phyloP scores from a whole-genome alignment of 1,139 yeast genomes.

The Blastobotrys aristatus region DNA sequence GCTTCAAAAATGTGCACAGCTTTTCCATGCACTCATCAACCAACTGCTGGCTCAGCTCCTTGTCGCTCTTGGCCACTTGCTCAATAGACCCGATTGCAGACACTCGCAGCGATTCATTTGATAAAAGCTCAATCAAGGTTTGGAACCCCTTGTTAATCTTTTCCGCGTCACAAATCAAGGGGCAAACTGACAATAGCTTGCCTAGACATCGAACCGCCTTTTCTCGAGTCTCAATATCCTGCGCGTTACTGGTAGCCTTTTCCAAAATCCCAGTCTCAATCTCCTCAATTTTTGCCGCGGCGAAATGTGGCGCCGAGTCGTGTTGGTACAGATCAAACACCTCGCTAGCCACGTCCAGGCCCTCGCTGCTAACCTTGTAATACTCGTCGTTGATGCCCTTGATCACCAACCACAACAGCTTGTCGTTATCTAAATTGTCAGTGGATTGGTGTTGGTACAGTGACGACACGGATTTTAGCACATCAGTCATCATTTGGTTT shows the following conservation, averaged over 20 bases:
- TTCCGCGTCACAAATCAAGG: constrained; percentile 7
- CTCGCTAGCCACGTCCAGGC: constrained; percentile 41
- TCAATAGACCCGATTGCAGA: constrained; percentile 28
- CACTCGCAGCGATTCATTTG: constrained; percentile 32
- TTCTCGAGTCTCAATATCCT: constrained; percentile 50
- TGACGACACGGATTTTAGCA: constrained; percentile 22
- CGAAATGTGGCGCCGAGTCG: neutral
- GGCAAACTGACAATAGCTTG: constrained; percentile 13
- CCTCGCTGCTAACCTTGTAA: constrained; percentile 50
- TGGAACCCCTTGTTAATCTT: constrained; percentile 18
- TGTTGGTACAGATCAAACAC: constrained; percentile 2
- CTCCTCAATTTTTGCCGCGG: constrained; percentile 15
- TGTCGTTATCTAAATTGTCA: constrained; percentile 24
- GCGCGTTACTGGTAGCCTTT: constrained; percentile 41
- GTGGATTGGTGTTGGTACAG: constrained; percentile 17
- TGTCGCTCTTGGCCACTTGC: constrained; percentile 12
- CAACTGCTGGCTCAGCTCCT: constrained; percentile 20
- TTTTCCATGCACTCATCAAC: constrained; percentile 18
- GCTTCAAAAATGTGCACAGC: constrained; percentile 24
- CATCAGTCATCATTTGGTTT: constrained; percentile 22
- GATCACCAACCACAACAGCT: constrained; percentile 38
- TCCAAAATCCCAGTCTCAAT: constrained; percentile 31
- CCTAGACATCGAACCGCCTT: constrained; percentile 41
- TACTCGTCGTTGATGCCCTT: constrained; percentile 44
- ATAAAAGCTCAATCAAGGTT: constrained; percentile 25